Base-by-base conservation (phyloP, 1,284 basidiomycete species). In the Schizopora paradoxa region DNA sequence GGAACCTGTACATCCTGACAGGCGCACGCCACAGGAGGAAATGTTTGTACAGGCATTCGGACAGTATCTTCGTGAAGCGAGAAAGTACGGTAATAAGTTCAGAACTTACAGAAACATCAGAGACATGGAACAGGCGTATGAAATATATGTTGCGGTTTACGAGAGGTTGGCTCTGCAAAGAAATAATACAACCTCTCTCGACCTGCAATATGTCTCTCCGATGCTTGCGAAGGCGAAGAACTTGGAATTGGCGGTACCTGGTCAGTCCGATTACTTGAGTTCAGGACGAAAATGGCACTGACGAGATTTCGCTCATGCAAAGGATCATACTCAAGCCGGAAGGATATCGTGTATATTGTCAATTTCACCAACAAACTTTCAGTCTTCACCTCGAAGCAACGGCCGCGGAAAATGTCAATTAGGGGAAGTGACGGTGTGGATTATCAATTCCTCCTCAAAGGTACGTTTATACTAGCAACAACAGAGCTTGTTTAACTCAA, bases 71-170 rank as follows among this genome's bases (percentile, higher is more conserved):
- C 82, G 82, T 33, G 93, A 97, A 59, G 96, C 96, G 13, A 79
- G 92, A 32, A 92, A 96, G 60, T 92, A 91, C 37, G 92, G 92
- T 56, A 74, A 84, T 43, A 76, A 91, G 34, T 99, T 90, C 73
- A 82, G 87, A 33, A 77, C 82, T 29, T 90, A 90, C 59, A 89
- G 91, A 29, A 94, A 99, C 61, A 79, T 82, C 47, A 82, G 80
- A 48, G 93, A 99, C 60, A 71, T 99, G 46, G 96, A 98, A 61
- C 92, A 91, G 62, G 96, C 96, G n/a, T 99, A 96, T 96, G 96
- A 99, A 60, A 90, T 99, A 23, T 99, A 99, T 67, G 99, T 97
- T 60, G 84, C 85, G 42, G 82, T 97, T 25, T 99, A 98, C 75
- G 91, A 92, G 67, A 92, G 93, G 62, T 87, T 99, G 48, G 88